Base-by-base conservation (phyloP, 2,329 filamentous ascomycete species). In the Alternaria sp. region DNA sequence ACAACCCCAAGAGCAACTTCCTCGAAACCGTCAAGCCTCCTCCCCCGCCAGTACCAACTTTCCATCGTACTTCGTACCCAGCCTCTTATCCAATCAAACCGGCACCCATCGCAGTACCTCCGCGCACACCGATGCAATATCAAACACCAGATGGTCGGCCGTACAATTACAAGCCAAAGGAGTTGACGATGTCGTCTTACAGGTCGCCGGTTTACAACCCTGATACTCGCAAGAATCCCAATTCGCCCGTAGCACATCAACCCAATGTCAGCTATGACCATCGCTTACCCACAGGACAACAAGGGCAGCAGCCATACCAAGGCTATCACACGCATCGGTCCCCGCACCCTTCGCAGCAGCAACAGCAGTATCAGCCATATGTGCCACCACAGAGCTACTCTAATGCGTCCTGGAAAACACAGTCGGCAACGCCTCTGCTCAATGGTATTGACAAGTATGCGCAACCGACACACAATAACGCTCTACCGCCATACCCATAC, bases 1-100 rank as follows among this genome's bases (percentile, higher is more conserved):
- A 93, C 78, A 92, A 93, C 63, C 82, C 85, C 3, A 90, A 87
- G 80, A 89, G 89, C 69, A 92, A 91, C 75, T 94, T 91, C 79
- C 79, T 94, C 75, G 90, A 93, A 49, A 89, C 90, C 3, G 83
- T 93, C 56, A 81, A 80, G 61, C 79, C 81, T 37, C 76, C 80
- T 7, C 73, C 73, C n/a, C 70, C 75, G 15, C 71, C 72, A 6
- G 72, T 78, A n/a, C 72, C 74, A 28, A 59, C 66, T 0, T 73
- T 74, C 58, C 68, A 72, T 33, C 76, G 74, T 28, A 68, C 71
- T 12, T 74, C 76, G 6, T 79, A 75, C 61, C 70, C 75, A 15
- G 73, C 73, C 46, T 71, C 88, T 84, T 55, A 79, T 46, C 76
- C 78, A 5, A 66, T 78, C 66, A 88, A 87, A 68, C 83, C 85